phyloP scores from a whole-genome alignment of 257 asterid genomes.

The Solanum stenotomum region DNA sequence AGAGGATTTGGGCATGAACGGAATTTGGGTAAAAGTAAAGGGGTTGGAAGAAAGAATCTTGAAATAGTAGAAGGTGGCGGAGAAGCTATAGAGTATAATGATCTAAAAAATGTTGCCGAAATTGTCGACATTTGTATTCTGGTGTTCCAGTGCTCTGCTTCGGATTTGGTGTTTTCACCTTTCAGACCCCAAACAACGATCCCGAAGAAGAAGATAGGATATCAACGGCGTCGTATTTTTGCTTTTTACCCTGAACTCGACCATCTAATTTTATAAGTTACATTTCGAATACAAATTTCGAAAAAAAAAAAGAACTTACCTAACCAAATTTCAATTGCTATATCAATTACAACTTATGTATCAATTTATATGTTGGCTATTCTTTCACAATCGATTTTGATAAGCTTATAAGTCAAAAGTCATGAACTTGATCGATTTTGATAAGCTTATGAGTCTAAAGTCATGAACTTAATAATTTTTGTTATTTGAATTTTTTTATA shows the following conservation, averaged over 20 bases:
- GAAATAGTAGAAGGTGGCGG: conserved; percentile 11
- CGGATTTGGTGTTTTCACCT: not conserved
- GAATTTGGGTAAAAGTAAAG: conserved; percentile 22
- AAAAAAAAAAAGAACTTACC: not conserved
- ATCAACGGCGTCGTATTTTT: conserved; percentile 5
- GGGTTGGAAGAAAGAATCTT: conserved; percentile 10
- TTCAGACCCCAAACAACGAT: not conserved
- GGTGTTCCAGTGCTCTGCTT: not conserved
- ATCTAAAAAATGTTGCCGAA: not conserved
- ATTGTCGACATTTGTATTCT: not conserved
- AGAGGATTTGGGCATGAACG: conserved; percentile 11
- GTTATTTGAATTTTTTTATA: too few species aligned
- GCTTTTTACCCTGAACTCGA: not conserved
- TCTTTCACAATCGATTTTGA: too few species aligned
- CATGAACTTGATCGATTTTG: too few species aligned
- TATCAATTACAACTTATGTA: too few species aligned
- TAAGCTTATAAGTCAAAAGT: too few species aligned
- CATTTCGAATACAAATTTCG: not conserved
- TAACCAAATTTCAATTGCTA: not conserved
- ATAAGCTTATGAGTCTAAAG: too few species aligned
- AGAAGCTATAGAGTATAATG: conserved; percentile 1
- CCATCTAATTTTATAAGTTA: not conserved
- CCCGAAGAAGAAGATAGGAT: conserved; percentile 15
- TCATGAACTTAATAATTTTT: too few species aligned
- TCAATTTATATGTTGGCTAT: too few species aligned